A percentile compares a stretch with the other conserved stretches of the same genome.
These are phyloP conservation scores for Sporobolomyces phaffii DNA, from an alignment of 768 basidiomycete species.

Conservation along the genomic window DNA sequence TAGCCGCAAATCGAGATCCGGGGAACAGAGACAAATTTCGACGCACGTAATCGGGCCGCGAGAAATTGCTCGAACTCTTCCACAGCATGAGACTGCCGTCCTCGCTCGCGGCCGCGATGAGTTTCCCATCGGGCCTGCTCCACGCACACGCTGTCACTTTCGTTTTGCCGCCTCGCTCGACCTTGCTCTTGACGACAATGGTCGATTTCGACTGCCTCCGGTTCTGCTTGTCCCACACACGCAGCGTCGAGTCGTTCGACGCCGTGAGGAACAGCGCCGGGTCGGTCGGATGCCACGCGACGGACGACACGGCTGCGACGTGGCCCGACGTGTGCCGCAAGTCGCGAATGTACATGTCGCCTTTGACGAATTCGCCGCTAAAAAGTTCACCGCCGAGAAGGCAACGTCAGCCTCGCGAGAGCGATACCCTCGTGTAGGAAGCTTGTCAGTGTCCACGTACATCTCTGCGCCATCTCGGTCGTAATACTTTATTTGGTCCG, in stretches of 20 bases:
- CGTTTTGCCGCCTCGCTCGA: constrained; percentile 87
- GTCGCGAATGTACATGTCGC: constrained; percentile 95
- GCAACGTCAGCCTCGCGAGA: background rate
- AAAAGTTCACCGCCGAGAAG: constrained; percentile 50
- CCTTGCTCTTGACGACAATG: constrained; percentile 92
- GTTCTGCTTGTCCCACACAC: constrained; percentile 94
- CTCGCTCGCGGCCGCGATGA: constrained; percentile 72
- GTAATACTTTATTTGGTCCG: constrained; percentile 78
- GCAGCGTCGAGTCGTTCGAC: constrained; percentile 91
- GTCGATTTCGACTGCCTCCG: constrained; percentile 89
- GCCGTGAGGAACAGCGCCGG: constrained; percentile 77
- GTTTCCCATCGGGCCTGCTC: constrained; percentile 72
- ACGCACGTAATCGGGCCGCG: constrained; percentile 61
- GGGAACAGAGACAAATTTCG: background rate
- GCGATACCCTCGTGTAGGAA: constrained; percentile 37
- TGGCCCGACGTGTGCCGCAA: constrained; percentile 99
- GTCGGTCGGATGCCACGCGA: constrained; percentile 88
- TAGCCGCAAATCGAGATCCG: background rate
- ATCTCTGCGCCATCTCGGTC: constrained; percentile 87
- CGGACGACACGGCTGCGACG: constrained; percentile 81
- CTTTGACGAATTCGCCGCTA: constrained; percentile 68
- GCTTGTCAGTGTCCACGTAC: constrained; percentile 50
- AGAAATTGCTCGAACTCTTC: constrained; percentile 86
- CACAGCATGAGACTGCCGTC: constrained; percentile 93
- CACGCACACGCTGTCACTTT: constrained; percentile 82